Evolutionary conservation across 2,329 filamentous ascomycete species (phyloP).

Genomic region (Clonostachys rosea): DNA sequence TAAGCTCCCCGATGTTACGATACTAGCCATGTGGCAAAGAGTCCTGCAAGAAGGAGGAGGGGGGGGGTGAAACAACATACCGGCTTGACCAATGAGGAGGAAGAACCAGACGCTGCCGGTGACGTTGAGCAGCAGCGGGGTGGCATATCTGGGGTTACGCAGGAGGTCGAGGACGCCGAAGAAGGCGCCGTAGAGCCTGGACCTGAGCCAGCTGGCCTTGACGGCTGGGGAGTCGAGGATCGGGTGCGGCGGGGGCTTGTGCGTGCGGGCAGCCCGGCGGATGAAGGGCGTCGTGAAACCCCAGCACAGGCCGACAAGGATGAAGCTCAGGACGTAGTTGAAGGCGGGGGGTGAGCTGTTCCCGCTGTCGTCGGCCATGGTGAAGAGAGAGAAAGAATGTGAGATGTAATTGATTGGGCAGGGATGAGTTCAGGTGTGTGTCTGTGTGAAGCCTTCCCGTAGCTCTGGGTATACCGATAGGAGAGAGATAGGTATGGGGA

Average conservation of each 20-base stretch:
- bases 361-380: constrained; percentile 13
- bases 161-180: constrained; percentile 78
- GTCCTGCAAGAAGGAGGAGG: background rate
- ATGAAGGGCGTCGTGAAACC: constrained; percentile 92
- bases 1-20: background rate
- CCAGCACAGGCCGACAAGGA: constrained; percentile 89
- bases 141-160: constrained; percentile 74
- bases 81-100: constrained; percentile 84
- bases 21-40: background rate
- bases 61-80: constrained; percentile 51
- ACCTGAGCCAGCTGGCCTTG: constrained; percentile 53
- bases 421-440: too few relatives aligned
- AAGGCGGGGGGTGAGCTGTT: constrained; percentile 44
- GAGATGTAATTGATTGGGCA: too few relatives aligned
- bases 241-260: constrained; percentile 58
- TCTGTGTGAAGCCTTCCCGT: too few relatives aligned
- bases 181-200: constrained; percentile 58
- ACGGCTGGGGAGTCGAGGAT: constrained; percentile 46
- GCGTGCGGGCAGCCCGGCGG: constrained; percentile 74
- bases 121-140: constrained; percentile 81
- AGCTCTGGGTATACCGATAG: too few relatives aligned
- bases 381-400: background rate
- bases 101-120: constrained; percentile 98
- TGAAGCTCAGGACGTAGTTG: constrained; percentile 84
- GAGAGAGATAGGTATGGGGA: too few relatives aligned